Evolutionary conservation across 2,329 filamentous ascomycete species (phyloP).

Genomic region (Ceratocystis smalleyi): DNA sequence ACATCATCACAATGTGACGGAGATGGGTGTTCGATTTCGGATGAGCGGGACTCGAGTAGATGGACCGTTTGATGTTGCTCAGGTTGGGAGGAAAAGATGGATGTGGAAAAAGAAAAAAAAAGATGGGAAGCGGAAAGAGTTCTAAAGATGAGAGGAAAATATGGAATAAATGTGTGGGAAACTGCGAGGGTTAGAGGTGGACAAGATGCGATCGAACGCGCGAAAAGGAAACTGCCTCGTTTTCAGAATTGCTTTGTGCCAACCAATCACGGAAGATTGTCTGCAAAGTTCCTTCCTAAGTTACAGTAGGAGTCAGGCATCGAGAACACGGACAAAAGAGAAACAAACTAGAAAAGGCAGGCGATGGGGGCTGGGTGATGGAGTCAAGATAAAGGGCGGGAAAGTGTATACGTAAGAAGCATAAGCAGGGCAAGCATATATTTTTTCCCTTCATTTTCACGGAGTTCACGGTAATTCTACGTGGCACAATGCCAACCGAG

Average conservation of each 20-base stretch:
- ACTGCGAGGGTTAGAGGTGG: neutral
- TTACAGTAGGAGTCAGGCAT: neutral
- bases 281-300: neutral
- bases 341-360: neutral
- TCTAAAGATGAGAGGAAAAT: neutral
- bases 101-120: neutral
- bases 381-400: slow-evolving; percentile 1
- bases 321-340: neutral
- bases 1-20: neutral
- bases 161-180: neutral
- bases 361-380: neutral
- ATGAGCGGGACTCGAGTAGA: neutral
- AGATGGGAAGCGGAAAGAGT: slow-evolving; percentile 1
- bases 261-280: neutral
- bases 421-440: neutral
- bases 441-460: neutral
- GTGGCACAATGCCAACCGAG: slow-evolving; percentile 1
- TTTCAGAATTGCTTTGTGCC: no score
- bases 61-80: neutral
- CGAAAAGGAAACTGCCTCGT: neutral
- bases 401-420: neutral
- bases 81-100: neutral
- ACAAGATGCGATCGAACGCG: neutral
- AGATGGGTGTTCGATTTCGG: neutral
- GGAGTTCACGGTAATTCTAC: slow-evolving; percentile 2